Base-by-base conservation (phyloP, 768 basidiomycete genomes). In the Crassisporium funariophilum region DNA sequence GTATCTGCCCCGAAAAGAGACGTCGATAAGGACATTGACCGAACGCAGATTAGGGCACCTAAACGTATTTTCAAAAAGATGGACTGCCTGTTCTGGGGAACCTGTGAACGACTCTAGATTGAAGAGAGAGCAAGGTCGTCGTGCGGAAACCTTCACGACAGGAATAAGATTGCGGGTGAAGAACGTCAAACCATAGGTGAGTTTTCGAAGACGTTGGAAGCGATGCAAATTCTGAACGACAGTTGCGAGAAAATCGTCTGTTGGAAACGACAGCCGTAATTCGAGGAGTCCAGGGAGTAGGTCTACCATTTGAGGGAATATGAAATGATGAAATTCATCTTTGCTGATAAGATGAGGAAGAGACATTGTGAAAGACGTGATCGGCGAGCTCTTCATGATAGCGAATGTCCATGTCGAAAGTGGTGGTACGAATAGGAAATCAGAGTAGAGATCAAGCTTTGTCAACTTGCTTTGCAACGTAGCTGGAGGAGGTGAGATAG, bases 351-450 rank as follows among this genome's bases (percentile, higher is more conserved):
- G 35, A 25, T 23, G 44, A 5, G 35, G 27, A n/a, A 46, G 13
- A 25, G 44, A 46, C 13, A 35, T 13, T 4, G 44, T 36, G 17
- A 44, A 33, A 6, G 43, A 44, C 13, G 43, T 44, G 43, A 44
- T 44, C 15, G 16, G 9, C n/a, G 43, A 44, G 17, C 11, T 16
- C 7, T 35, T 35, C 34, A 44, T 35, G 19, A 44, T 29, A 12
- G 16, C 22, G 21, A 44, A 29, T 21, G 31, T 35, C 43, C 43
- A 44, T 13, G 21, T 10, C 12, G 34, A 44, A 11, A 44, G 36
- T 7, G 43, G 43, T 15, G 43, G 43, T 22, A 44, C 29, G 10
- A 34, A 12, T 9, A 44, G 43, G 43, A 44, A 44, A 15, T 44
- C 43, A 16, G 43, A 20, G 34, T 34, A 35, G 8, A 44, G 33